A percentile compares a stretch with the other conserved stretches of the same genome.
Evolutionary conservation across 1,284 basidiomycete species (phyloP).

Genomic region (Irpex lacteus): DNA sequence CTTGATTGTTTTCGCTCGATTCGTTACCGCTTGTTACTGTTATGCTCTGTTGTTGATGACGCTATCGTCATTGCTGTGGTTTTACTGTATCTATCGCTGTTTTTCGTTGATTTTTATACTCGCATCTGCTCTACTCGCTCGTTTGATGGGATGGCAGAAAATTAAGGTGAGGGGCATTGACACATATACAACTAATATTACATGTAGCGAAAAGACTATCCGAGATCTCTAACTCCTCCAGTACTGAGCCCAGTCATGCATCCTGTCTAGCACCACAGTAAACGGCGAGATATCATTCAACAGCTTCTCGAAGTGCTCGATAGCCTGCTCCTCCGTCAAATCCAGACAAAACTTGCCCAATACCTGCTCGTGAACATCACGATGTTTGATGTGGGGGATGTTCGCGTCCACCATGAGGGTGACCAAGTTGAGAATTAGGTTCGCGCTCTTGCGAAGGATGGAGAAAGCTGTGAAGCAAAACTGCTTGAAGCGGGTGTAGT

Average conservation of each 20-base stretch:
- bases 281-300: slow-evolving; percentile 96
- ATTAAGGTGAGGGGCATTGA: too few relatives aligned
- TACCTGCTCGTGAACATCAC: slow-evolving; percentile 84
- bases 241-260: slow-evolving; percentile 86
- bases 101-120: too few relatives aligned
- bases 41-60: not conserved
- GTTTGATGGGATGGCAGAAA: too few relatives aligned
- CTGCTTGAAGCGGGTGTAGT: slow-evolving; percentile 93
- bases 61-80: not conserved
- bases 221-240: slow-evolving; percentile 56
- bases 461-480: slow-evolving; percentile 97
- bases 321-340: slow-evolving; percentile 93
- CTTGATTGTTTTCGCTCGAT: not conserved
- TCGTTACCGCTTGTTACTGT: not conserved
- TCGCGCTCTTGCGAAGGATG: slow-evolving; percentile 95
- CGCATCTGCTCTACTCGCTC: too few relatives aligned
- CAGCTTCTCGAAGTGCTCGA: slow-evolving; percentile 93
- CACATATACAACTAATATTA: not conserved
- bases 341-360: slow-evolving; percentile 97
- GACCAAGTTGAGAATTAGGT: slow-evolving; percentile 94
- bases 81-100: too few relatives aligned
- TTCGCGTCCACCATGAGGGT: slow-evolving; percentile 98
- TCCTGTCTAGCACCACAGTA: slow-evolving; percentile 88
- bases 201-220: not conserved
- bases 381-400: slow-evolving; percentile 95